These are phyloP conservation scores for Penicillium subrubescens DNA, from an alignment of 495 filamentous ascomycete species.

Conservation along the genomic window DNA sequence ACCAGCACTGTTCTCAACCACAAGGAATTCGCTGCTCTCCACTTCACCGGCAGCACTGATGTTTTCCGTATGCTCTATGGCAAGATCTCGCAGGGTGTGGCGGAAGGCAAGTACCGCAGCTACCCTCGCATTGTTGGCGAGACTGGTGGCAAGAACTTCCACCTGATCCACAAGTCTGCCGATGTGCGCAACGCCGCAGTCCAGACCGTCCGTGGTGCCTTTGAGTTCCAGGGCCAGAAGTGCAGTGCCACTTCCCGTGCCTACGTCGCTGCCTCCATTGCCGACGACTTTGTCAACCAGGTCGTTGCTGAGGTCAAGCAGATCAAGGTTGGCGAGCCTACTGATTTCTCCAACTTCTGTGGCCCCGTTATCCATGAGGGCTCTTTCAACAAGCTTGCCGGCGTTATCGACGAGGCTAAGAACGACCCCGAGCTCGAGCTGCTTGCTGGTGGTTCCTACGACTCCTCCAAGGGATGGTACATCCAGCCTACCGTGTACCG, in stretches of 20 bases:
- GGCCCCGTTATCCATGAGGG: slow-evolving; percentile 58
- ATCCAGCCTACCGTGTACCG: slow-evolving; percentile 69
- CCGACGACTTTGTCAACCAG: slow-evolving; percentile 62
- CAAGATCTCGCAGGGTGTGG: slow-evolving; percentile 70
- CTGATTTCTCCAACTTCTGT: slow-evolving; percentile 64
- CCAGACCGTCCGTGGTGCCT: slow-evolving; percentile 79
- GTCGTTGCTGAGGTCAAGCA: slow-evolving; percentile 66
- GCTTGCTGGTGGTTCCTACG: slow-evolving; percentile 60
- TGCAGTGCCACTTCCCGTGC: slow-evolving; percentile 80
- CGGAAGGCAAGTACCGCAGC: slow-evolving; percentile 68
- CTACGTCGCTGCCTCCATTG: slow-evolving; percentile 72
- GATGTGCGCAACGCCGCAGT: slow-evolving; percentile 74
- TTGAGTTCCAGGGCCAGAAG: slow-evolving; percentile 88
- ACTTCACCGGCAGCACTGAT: slow-evolving; percentile 80
- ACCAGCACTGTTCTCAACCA: slow-evolving; percentile 71
- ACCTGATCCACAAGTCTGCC: slow-evolving; percentile 73
- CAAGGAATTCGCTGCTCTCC: slow-evolving; percentile 72
- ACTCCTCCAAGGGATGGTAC: slow-evolving; percentile 64
- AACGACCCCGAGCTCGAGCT: slow-evolving; percentile 62
- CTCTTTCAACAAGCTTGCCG: slow-evolving; percentile 54
- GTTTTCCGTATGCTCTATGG: slow-evolving; percentile 84
- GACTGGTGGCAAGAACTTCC: slow-evolving; percentile 90
- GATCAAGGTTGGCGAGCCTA: slow-evolving; percentile 69
- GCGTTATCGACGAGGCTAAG: slow-evolving; percentile 64
- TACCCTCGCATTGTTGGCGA: slow-evolving; percentile 86